Evolutionary conservation across 1,284 basidiomycete species (phyloP).

Genomic region (Ceratobasidium sp.): DNA sequence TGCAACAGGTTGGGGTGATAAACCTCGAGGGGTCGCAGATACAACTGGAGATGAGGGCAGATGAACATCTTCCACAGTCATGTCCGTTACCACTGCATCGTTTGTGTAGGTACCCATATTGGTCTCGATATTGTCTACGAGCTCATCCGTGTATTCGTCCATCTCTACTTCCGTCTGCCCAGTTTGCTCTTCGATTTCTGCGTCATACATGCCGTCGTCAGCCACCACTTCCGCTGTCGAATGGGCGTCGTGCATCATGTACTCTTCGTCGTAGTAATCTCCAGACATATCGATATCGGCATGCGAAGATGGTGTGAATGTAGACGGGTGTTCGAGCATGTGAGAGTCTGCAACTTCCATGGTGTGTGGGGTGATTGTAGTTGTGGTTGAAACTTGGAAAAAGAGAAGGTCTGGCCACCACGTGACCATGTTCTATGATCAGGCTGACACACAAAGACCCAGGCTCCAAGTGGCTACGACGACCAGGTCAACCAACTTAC

Average conservation of each 20-base stretch:
- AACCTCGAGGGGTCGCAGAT: constrained; percentile 19
- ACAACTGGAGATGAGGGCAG: constrained; percentile 17
- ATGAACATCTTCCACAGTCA: constrained; percentile 36
- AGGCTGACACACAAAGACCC: neutral
- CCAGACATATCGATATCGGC: constrained; percentile 41
- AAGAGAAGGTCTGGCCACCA: neutral
- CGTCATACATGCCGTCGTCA: constrained; percentile 42
- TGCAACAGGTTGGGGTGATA: neutral
- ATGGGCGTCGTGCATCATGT: constrained; percentile 42
- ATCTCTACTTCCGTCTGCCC: constrained; percentile 38
- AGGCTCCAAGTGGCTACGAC: constrained; percentile 7
- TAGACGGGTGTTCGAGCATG: constrained; percentile 36
- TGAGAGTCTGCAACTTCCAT: constrained; percentile 44
- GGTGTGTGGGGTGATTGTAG: too few relatives aligned
- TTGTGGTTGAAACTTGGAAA: neutral
- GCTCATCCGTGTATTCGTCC: constrained; percentile 39
- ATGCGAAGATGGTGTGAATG: constrained; percentile 19
- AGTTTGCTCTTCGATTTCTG: constrained; percentile 36
- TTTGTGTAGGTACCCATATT: constrained; percentile 37
- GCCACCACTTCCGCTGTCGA: constrained; percentile 22
- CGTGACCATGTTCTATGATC: too few relatives aligned
- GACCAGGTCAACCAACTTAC: too few relatives aligned
- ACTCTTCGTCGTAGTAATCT: constrained; percentile 44
- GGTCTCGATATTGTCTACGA: constrained; percentile 29
- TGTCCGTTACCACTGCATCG: constrained; percentile 31